Conservation (phyloP, 257 asterid species). For the Primulina tabacum region DNA sequence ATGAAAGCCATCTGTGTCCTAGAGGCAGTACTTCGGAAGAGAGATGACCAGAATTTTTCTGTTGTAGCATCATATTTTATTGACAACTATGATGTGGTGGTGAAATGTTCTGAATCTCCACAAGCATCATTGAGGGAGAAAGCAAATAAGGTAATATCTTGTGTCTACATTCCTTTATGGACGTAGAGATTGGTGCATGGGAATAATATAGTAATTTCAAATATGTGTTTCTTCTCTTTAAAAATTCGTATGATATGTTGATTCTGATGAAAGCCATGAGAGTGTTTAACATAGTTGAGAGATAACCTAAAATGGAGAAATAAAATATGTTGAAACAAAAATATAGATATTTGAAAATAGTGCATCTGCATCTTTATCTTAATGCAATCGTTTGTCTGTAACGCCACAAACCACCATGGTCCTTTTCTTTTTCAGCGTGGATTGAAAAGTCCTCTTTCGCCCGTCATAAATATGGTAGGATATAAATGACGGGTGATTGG, state of each 20-base stretch:
- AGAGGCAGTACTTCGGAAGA: slow-evolving; percentile 88
- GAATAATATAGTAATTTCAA: slow-evolving; percentile 4
- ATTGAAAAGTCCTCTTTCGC: not conserved
- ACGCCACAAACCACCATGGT: slow-evolving; percentile 4
- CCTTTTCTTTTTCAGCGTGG: not conserved
- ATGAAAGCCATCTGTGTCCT: slow-evolving; percentile 87
- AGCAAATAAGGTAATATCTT: slow-evolving; percentile 70
- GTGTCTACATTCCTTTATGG: slow-evolving; percentile 18
- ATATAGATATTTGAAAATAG: slow-evolving; percentile 10
- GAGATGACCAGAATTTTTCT: slow-evolving; percentile 57
- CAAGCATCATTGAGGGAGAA: slow-evolving; percentile 97
- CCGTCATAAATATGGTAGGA: slow-evolving; percentile 9
- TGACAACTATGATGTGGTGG: slow-evolving; percentile 63
- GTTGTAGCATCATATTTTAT: slow-evolving; percentile 58
- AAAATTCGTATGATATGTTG: slow-evolving; percentile 13
- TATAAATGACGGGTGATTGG: not conserved
- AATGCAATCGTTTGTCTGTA: not conserved
- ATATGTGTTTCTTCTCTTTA: not conserved
- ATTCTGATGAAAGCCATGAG: slow-evolving; percentile 10
- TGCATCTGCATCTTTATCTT: not conserved
- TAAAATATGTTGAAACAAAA: not conserved
- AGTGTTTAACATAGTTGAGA: not conserved
- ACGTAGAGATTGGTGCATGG: slow-evolving; percentile 9
- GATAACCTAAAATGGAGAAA: not conserved
- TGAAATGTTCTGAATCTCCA: slow-evolving; percentile 89